phyloP scores from a whole-genome alignment of 108 stramenopile species.

The Nitzschia sp. region DNA sequence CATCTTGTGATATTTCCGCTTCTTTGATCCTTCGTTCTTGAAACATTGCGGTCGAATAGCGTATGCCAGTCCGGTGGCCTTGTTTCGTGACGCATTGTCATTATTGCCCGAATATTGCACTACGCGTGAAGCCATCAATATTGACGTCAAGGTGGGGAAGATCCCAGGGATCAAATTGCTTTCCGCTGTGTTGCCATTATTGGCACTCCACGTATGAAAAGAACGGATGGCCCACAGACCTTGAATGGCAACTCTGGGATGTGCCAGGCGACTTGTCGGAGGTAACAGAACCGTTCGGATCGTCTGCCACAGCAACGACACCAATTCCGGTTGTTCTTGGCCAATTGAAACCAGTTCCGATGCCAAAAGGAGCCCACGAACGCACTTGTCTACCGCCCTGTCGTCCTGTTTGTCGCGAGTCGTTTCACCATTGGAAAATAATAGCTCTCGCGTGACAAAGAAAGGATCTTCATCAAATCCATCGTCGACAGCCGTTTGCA shows the following conservation, averaged over 20 bases:
- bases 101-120: constrained; percentile 17
- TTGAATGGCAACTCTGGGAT: neutral
- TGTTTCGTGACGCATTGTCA: neutral
- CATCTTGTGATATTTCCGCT: constrained; percentile 21
- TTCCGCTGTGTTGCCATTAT: neutral
- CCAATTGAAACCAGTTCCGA: neutral
- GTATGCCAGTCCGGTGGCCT: constrained; percentile 8
- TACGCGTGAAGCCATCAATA: constrained; percentile 16
- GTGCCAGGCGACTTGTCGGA: neutral
- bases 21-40: neutral
- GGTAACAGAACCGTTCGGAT: neutral
- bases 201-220: constrained; percentile 3
- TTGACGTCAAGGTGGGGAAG: constrained; percentile 13
- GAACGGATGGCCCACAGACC: neutral
- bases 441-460: neutral
- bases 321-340: neutral
- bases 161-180: neutral
- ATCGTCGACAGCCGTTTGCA: too few species aligned
- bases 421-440: neutral
- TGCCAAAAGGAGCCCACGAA: constrained; percentile 8
- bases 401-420: neutral
- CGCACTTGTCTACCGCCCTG: neutral
- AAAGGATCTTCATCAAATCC: neutral
- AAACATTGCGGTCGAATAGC: constrained; percentile 5
- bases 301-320: constrained; percentile 2